Percentiles rank a stretch among this genome's conserved stretches.
Evolutionary conservation across 202 grass and related monocot species (phyloP).

Genomic region (Zizania palustris): DNA sequence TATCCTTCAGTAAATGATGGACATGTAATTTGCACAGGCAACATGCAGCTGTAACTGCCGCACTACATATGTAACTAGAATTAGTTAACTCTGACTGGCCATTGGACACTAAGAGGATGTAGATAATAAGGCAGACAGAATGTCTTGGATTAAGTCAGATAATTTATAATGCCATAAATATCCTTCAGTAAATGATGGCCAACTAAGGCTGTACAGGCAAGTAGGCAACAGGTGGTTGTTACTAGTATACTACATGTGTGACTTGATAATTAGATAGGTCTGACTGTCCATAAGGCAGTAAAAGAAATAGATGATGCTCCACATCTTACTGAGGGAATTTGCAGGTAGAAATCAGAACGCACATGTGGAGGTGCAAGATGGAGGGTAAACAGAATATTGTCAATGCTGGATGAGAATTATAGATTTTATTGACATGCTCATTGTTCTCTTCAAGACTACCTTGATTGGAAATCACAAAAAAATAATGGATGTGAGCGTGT

Average conservation of each 20-base stretch:
- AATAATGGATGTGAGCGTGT: background rate
- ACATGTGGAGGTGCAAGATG: no score
- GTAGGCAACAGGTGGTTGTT: no score
- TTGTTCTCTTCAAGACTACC: background rate
- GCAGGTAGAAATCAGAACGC: no score
- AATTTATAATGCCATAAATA: background rate
- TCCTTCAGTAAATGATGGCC: background rate
- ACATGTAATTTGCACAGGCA: background rate
- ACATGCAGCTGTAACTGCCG: background rate
- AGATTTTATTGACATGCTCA: background rate
- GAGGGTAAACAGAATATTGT: background rate
- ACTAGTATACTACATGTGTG: no score
- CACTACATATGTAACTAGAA: constrained; percentile 29
- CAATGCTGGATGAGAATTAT: background rate
- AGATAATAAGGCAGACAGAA: background rate
- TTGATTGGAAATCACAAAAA: background rate
- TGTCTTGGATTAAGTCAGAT: background rate
- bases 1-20: background rate
- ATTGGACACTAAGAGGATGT: background rate
- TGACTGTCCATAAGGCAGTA: no score
- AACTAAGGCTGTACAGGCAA: no score
- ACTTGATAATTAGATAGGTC: no score
- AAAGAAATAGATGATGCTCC: no score
- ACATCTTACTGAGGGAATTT: no score
- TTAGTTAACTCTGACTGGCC: background rate